Percentiles rank a stretch among this genome's conserved stretches.
Conservation (phyloP, 352 stramenopile species). For the Blastocystis sp. region DNA sequence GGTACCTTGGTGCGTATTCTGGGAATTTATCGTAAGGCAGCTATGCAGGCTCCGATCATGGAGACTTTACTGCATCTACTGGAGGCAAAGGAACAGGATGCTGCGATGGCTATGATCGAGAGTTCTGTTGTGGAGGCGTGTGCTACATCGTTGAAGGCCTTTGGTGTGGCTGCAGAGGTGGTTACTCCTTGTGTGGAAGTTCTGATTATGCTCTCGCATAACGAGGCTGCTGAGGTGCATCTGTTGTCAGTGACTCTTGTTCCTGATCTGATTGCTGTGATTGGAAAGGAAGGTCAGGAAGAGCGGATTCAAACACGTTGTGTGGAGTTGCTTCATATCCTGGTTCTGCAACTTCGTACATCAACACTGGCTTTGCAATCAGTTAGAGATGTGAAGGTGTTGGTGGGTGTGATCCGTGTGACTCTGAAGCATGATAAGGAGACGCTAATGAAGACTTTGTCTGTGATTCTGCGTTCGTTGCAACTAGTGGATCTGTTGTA, state of each 20-base stretch:
- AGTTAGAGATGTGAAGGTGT: slow-evolving; percentile 19
- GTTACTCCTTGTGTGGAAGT: slow-evolving; percentile 47
- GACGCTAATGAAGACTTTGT: slow-evolving; percentile 20
- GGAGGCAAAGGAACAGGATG: slow-evolving; percentile 6
- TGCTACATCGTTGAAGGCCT: slow-evolving; percentile 47
- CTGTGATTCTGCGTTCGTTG: slow-evolving; percentile 21
- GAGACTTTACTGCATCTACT: slow-evolving; percentile 28
- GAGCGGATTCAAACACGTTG: slow-evolving; percentile 35
- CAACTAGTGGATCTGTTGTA: slow-evolving; percentile 47
- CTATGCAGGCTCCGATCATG: slow-evolving; percentile 42
- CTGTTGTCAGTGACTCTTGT: slow-evolving; percentile 24
- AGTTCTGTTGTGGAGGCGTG: slow-evolving; percentile 43
- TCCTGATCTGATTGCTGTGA: slow-evolving; percentile 50
- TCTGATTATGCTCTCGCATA: slow-evolving; percentile 12
- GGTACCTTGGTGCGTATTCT: slow-evolving; percentile 34
- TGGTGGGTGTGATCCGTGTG: slow-evolving; percentile 48
- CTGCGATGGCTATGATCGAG: slow-evolving; percentile 15
- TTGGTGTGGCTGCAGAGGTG: slow-evolving; percentile 1
- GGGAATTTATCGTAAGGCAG: slow-evolving; percentile 32
- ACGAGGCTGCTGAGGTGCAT: neutral
- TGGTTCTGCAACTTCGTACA: neutral
- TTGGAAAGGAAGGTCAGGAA: slow-evolving; percentile 45
- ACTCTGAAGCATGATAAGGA: slow-evolving; percentile 51
- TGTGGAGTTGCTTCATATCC: slow-evolving; percentile 34
- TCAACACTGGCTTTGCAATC: slow-evolving; percentile 22